Conservation (phyloP, 2,329 filamentous ascomycete species). For the Westerdykella aurantiaca region DNA sequence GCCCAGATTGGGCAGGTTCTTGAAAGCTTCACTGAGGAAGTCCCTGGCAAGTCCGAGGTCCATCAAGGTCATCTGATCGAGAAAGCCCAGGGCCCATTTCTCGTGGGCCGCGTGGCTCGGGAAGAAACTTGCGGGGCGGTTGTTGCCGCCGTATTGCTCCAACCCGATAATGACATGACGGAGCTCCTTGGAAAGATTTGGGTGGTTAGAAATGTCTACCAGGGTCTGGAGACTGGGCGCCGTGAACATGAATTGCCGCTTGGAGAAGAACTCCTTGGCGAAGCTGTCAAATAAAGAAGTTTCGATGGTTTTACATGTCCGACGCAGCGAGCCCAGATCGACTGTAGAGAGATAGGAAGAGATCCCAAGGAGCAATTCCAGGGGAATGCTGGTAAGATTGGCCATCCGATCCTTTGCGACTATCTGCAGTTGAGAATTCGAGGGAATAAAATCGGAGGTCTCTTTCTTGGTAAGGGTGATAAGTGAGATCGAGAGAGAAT, state of each 20-base stretch:
- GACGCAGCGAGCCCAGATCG: conserved; percentile 52
- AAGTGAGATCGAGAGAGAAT: too few species aligned
- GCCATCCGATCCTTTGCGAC: conserved; percentile 20
- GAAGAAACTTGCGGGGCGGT: conserved; percentile 9
- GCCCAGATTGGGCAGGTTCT: conserved; percentile 50
- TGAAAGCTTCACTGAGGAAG: conserved; percentile 54
- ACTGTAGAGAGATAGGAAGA: conserved; percentile 49
- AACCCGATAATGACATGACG: conserved; percentile 49
- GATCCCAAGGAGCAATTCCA: conserved; percentile 55
- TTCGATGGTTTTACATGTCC: conserved; percentile 53
- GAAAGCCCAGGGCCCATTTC: conserved; percentile 15
- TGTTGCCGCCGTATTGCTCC: conserved; percentile 20
- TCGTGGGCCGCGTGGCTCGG: conserved; percentile 8
- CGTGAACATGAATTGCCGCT: conserved; percentile 61
- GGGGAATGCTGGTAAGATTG: conserved; percentile 40
- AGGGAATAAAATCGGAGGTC: too few species aligned
- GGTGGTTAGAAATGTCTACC: conserved; percentile 38
- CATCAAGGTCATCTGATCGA: conserved; percentile 24
- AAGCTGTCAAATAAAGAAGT: conserved; percentile 51
- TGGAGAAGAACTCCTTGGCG: conserved; percentile 57
- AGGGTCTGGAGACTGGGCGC: conserved; percentile 52
- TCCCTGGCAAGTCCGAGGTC: conserved; percentile 45
- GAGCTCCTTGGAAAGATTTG: conserved; percentile 36
- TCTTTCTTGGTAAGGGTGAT: too few species aligned
- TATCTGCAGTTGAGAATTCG: too few species aligned